phyloP scores from a whole-genome alignment of 805 yeast species.

The Saccharomycopsis sp. region DNA sequence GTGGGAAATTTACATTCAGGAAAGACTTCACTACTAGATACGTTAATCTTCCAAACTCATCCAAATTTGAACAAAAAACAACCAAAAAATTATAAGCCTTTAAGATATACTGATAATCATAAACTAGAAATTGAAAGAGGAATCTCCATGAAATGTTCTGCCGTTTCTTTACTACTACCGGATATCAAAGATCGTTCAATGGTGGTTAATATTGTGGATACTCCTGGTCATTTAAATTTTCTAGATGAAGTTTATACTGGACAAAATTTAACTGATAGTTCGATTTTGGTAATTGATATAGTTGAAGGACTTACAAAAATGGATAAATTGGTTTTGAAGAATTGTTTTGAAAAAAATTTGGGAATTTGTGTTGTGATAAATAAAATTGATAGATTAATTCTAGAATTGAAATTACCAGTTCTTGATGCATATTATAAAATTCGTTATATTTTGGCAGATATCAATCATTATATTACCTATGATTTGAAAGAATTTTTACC shows the following conservation, averaged over 20 bases:
- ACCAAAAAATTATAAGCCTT: constrained; percentile 31
- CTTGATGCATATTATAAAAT: constrained; percentile 64
- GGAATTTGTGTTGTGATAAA: constrained; percentile 57
- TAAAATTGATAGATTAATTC: constrained; percentile 75
- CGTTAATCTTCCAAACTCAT: constrained; percentile 62
- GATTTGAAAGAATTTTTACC: constrained; percentile 23
- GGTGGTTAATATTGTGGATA: constrained; percentile 58
- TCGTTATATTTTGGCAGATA: constrained; percentile 44
- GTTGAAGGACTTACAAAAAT: constrained; percentile 73
- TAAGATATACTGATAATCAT: constrained; percentile 64
- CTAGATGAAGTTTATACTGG: constrained; percentile 60
- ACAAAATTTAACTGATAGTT: constrained; percentile 51
- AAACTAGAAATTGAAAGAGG: constrained; percentile 63
- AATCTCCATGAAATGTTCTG: constrained; percentile 50
- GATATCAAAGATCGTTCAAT: constrained; percentile 44
- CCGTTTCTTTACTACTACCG: constrained; percentile 49
- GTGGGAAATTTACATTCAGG: constrained; percentile 83
- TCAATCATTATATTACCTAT: constrained; percentile 41
- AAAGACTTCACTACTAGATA: constrained; percentile 69
- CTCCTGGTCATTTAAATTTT: constrained; percentile 91
- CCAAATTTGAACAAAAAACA: constrained; percentile 21
- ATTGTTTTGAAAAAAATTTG: constrained; percentile 38
- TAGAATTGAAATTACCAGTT: constrained; percentile 72
- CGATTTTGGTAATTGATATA: constrained; percentile 65
- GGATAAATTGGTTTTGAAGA: constrained; percentile 38